These are phyloP conservation scores for Penicillium sp. DNA, from an alignment of 2,329 filamentous ascomycete species.

Conservation along the genomic window DNA sequence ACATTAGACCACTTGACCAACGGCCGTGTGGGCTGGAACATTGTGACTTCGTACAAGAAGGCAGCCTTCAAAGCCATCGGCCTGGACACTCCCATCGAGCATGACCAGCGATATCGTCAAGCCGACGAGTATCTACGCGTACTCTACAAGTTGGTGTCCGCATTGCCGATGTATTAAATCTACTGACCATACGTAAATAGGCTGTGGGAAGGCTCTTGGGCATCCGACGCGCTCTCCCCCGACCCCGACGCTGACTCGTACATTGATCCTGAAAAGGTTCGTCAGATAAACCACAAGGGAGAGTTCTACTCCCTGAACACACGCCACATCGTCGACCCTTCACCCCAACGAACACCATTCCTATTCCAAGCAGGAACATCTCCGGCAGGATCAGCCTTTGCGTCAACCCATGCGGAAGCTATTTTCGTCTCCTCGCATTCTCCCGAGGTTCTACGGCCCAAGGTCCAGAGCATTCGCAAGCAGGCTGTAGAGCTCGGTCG, in stretches of 20 bases:
- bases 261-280: conserved; percentile 58
- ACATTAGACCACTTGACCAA: conserved; percentile 62
- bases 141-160: conserved; percentile 55
- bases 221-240: conserved; percentile 55
- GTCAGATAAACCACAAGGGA: conserved; percentile 60
- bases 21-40: conserved; percentile 65
- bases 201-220: conserved; percentile 57
- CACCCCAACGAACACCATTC: conserved; percentile 57
- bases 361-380: conserved; percentile 62
- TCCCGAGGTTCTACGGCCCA: conserved; percentile 48
- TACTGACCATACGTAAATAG: conserved; percentile 24
- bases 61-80: conserved; percentile 63
- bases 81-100: conserved; percentile 56
- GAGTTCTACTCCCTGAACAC: conserved; percentile 52
- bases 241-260: conserved; percentile 57
- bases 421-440: conserved; percentile 60
- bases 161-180: neutral
- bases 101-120: conserved; percentile 60
- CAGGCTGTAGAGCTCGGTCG: conserved; percentile 53
- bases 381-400: conserved; percentile 56
- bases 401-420: conserved; percentile 58
- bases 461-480: conserved; percentile 54
- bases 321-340: conserved; percentile 54
- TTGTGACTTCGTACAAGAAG: conserved; percentile 64
- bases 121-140: conserved; percentile 63